Base-by-base conservation (phyloP, 2,329 filamentous ascomycete species). In the Hypomyces rosellus region DNA sequence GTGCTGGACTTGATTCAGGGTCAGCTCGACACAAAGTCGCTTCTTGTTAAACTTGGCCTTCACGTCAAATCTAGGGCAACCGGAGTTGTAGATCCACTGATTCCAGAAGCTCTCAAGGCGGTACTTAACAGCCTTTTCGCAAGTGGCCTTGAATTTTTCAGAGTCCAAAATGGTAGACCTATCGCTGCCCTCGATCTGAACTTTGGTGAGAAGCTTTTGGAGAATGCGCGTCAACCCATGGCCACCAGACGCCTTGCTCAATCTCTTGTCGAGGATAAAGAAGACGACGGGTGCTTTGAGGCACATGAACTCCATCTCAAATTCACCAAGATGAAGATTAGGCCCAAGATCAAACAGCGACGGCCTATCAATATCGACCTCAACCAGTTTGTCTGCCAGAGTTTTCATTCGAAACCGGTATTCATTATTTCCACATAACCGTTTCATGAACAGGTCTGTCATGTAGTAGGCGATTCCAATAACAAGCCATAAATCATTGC, bases 21-120 rank as follows among this genome's bases (percentile, higher is more conserved):
- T 86, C 75, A 99, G 87, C 67, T 97, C 91, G 1, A 99, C 89
- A 25, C 92, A 91, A 4, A 97, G 77, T 59, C 95, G 88, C 73
- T 99, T 99, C 73, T 97, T 97, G 65, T 99, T 99, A 71, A 99
- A 99, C 15, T 85, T 81, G 57, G 96, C 91, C 37, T 84, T 87
- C 45, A 95, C 88, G 45, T 86, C 78, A 59, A 99, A 95, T 39
- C 84, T 81, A 0, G 95, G 93, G 60, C 91, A 97, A 1, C 95
- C 95, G 14, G 89, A 85, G 11, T 88, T 86, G 55, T 86, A 81
- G 1, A 99, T 81, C 92, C 92, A 99, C 64, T 99, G 92, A 40
- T 85, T 83, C 77, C 95, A 97, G 65, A 99, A 97, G 1, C 82
- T 77, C 55, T 99, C 93, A 0, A 96, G 79, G 25, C 89, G 88